Conservation (phyloP, 371 early-diverging fungal species). For the Aphelidium insulamus region DNA sequence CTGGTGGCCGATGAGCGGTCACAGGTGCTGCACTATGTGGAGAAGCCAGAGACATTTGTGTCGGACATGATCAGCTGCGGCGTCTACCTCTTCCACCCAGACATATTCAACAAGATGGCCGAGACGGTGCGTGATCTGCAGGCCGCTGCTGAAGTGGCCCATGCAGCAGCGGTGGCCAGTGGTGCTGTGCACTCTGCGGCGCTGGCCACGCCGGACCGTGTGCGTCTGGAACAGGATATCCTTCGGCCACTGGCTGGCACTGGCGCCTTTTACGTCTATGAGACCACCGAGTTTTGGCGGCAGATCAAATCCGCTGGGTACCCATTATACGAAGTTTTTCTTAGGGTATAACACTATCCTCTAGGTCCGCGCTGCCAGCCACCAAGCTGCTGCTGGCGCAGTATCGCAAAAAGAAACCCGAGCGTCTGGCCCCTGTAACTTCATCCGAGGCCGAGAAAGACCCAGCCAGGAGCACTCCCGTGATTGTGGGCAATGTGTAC, state of each 20-base stretch:
- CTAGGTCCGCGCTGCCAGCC: slow-evolving; percentile 73
- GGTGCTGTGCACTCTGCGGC: slow-evolving; percentile 4
- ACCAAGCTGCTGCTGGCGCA: slow-evolving; percentile 72
- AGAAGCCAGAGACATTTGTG: slow-evolving; percentile 85
- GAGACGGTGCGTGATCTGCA: slow-evolving; percentile 36
- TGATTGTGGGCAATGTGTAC: slow-evolving; percentile 69
- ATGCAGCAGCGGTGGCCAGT: slow-evolving; percentile 4
- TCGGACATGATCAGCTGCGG: slow-evolving; percentile 85
- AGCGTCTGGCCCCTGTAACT: slow-evolving; percentile 31
- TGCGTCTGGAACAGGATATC: slow-evolving; percentile 79
- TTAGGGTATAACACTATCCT: not conserved
- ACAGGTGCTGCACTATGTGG: slow-evolving; percentile 85
- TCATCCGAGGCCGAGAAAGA: not conserved
- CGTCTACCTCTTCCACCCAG: slow-evolving; percentile 64
- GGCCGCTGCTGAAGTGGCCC: slow-evolving; percentile 15
- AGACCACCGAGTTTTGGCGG: slow-evolving; percentile 65
- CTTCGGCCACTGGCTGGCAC: slow-evolving; percentile 57
- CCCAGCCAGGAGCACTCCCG: slow-evolving; percentile 26
- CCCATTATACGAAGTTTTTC: slow-evolving; percentile 1
- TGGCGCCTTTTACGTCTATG: slow-evolving; percentile 55
- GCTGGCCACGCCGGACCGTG: slow-evolving; percentile 32
- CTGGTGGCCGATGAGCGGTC: slow-evolving; percentile 59
- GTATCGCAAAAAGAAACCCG: slow-evolving; percentile 29
- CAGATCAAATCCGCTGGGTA: slow-evolving; percentile 85
- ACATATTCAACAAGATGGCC: slow-evolving; percentile 64